Evolutionary conservation across 805 yeast genomes (phyloP).

Genomic region (Wickerhamomyces chambardii): DNA sequence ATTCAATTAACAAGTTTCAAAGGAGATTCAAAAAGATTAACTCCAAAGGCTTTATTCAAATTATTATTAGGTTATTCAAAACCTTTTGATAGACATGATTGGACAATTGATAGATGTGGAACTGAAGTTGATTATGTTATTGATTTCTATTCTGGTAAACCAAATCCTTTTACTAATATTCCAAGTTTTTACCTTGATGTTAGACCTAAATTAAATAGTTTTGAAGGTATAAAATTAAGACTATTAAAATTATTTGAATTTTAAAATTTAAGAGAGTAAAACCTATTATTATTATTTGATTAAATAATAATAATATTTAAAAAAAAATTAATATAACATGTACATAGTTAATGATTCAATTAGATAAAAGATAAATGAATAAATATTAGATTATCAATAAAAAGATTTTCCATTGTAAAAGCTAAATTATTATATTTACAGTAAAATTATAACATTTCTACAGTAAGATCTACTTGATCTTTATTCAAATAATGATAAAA

Average conservation of each 20-base stretch:
- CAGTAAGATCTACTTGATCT: too few relatives aligned
- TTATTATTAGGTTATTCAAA: constrained; percentile 55
- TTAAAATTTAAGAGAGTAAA: constrained; percentile 6
- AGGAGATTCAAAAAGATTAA: constrained; percentile 78
- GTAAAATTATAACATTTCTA: too few relatives aligned
- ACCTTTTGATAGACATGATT: constrained; percentile 96
- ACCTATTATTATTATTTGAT: too few relatives aligned
- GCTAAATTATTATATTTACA: too few relatives aligned
- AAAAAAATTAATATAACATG: too few relatives aligned
- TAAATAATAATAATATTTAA: too few relatives aligned
- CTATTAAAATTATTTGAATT: constrained; percentile 52
- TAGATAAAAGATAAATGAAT: too few relatives aligned
- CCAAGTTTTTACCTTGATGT: constrained; percentile 78
- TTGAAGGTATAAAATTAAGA: constrained; percentile 76
- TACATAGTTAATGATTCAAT: too few relatives aligned
- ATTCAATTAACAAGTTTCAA: constrained; percentile 76
- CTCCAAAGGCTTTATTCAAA: constrained; percentile 80
- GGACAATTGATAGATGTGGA: constrained; percentile 87
- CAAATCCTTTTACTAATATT: constrained; percentile 32
- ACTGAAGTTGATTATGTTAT: constrained; percentile 79
- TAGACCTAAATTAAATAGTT: constrained; percentile 77
- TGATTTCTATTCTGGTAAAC: constrained; percentile 68
- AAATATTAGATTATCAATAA: too few relatives aligned
- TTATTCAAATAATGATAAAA: too few relatives aligned
- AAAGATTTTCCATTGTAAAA: too few relatives aligned